Evolutionary conservation across 768 basidiomycete species (phyloP), one percentile per base, ranked within the genome.

Genomic region (Rhizopogon salebrosus): DNA sequence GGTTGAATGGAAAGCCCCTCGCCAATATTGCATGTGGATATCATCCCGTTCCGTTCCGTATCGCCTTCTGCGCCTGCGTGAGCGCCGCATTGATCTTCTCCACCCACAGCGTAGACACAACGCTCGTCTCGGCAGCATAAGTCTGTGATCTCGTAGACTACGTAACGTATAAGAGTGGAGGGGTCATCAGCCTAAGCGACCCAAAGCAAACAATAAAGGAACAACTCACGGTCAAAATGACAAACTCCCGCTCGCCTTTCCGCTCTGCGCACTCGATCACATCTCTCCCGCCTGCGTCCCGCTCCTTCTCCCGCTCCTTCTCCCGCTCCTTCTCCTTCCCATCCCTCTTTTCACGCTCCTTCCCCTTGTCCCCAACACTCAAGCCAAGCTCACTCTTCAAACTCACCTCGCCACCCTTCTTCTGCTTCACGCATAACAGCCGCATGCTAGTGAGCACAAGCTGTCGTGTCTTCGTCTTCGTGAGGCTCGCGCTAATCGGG

Each of bases 221-320:
- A 42, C 4, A 58, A 70, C 81, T 62, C 55, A 86, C 84, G 38
- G 83, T 82, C 58, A 83, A 65, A 34, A 86, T 73, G 14, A 80
- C 75, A 61, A 86, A 84, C 61, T 82, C 80, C 35, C 78, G 70
- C 50, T 80, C 81, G 42, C 80, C 71, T 59, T 81, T 82, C 24
- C 72, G 66, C 51, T 79, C 80, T 0, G 79, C 77, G 22, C 74
- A 72, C 4, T 71, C 68, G 9, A 85, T 65, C 38, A 74, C 65
- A 38, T 66, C 68, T 35, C 75, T 73, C 14, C 70, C 63, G 43
- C 80, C 75, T 42, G 70, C 74, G 4, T 77, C 75, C 52, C 72
- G 75, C 38, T 71, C 69, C 49, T 70, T 73, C 40, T 63, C 62
- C 50, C 51, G 29, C 34, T 53, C 23, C 48, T 51, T 52, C 31